Conservation (phyloP, 2,329 filamentous ascomycete species). For the Beauveria asiatica region DNA sequence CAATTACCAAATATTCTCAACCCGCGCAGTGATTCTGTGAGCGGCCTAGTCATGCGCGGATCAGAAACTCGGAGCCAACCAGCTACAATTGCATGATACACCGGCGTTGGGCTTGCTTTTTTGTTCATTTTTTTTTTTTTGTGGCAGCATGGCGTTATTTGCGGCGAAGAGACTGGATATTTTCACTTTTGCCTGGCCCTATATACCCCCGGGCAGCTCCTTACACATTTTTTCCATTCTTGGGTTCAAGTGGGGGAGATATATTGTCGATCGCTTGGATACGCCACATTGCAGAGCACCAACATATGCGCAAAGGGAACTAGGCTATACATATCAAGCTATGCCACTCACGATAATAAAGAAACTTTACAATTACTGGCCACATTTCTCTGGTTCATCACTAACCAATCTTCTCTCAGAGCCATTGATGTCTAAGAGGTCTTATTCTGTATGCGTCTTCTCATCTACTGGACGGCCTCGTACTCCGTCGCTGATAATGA, state of each 20-base stretch:
- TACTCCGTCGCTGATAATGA: conserved; percentile 61
- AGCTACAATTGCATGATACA: conserved; percentile 1
- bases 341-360: no score
- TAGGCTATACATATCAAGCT: no score
- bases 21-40: conserved; percentile 29
- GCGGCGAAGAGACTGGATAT: not conserved
- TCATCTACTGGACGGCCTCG: conserved; percentile 11
- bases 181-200: not conserved
- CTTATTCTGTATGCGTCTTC: conserved; percentile 12
- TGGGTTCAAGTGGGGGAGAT: no score
- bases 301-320: no score
- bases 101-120: not conserved
- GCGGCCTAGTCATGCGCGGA: not conserved
- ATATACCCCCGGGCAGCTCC: not conserved
- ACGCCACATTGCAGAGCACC: no score
- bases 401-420: no score
- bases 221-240: no score
- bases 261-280: no score
- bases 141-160: not conserved
- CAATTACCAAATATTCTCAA: conserved; percentile 45
- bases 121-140: not conserved
- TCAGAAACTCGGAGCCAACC: not conserved
- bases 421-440: not conserved
- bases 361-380: no score
- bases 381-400: no score